Conservation (phyloP, 2,329 filamentous ascomycete genomes). For the Stemphylium vesicarium region DNA sequence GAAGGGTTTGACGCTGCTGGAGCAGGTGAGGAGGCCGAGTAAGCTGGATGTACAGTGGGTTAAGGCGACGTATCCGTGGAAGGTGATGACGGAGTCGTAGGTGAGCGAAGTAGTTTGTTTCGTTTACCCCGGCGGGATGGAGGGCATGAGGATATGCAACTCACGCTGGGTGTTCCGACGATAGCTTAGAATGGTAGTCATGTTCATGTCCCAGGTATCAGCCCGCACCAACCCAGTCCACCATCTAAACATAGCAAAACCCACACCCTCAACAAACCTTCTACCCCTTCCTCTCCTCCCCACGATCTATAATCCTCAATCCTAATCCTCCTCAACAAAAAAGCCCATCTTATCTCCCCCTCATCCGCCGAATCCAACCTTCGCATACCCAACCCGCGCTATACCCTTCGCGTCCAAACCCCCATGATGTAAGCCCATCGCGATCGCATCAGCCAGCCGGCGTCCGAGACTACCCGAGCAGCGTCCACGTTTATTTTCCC, state of each 20-base stretch:
- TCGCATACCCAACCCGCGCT: background rate
- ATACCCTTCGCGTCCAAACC: background rate
- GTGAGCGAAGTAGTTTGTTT: background rate
- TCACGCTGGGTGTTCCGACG: too few species aligned
- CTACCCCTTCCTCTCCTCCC: too few species aligned
- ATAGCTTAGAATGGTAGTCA: too few species aligned
- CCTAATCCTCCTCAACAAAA: too few species aligned
- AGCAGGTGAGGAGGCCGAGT: constrained; percentile 8
- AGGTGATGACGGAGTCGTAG: background rate
- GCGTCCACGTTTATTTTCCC: background rate
- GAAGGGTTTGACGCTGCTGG: background rate
- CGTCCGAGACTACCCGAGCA: background rate
- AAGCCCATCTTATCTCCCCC: too few species aligned
- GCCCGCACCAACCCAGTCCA: too few species aligned
- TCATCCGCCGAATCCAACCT: background rate
- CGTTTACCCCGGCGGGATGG: background rate
- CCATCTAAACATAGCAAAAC: too few species aligned
- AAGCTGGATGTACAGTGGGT: constrained; percentile 4
- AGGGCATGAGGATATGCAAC: background rate
- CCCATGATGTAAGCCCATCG: background rate
- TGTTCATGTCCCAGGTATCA: too few species aligned
- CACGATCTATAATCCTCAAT: too few species aligned
- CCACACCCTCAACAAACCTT: too few species aligned
- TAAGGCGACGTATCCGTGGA: background rate
- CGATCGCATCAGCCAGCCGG: background rate